These are phyloP conservation scores for Pezicula carpinea DNA, from an alignment of 2,329 filamentous ascomycete species.

Conservation along the genomic window DNA sequence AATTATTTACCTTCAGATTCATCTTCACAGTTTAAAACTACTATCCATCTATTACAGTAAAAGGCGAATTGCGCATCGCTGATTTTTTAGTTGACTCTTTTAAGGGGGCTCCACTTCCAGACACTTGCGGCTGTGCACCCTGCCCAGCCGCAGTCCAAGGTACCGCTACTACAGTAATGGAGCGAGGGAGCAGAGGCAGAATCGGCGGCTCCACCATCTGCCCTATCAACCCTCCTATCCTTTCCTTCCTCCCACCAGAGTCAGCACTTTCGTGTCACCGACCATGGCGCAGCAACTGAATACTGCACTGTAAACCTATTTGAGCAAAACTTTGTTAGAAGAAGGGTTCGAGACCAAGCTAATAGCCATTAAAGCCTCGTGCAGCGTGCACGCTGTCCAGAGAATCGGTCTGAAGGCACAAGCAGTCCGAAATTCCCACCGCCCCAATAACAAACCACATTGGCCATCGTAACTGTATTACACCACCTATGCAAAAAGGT, in stretches of 20 bases:
- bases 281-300: constrained; percentile 4
- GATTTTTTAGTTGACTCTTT: constrained; percentile 9
- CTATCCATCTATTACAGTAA: constrained; percentile 1
- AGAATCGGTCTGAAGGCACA: not conserved
- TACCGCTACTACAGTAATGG: not conserved
- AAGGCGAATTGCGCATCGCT: constrained; percentile 5
- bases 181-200: too few relatives aligned
- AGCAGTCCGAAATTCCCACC: constrained; percentile 4
- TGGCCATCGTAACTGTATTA: constrained; percentile 10
- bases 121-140: constrained; percentile 4
- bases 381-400: not conserved
- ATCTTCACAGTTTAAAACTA: too few relatives aligned
- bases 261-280: constrained; percentile 4
- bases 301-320: constrained; percentile 8
- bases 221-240: not conserved
- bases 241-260: constrained; percentile 5
- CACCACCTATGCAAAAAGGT: constrained; percentile 23
- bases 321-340: constrained; percentile 14
- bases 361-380: constrained; percentile 14
- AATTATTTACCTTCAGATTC: too few relatives aligned
- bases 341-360: constrained; percentile 16
- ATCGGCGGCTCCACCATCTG: not conserved
- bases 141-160: constrained; percentile 2
- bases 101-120: constrained; percentile 4
- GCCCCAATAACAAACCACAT: constrained; percentile 4